Evolutionary conservation across 108 stramenopile genomes (phyloP).

Genomic region (Phaeodactylum tricornutum): DNA sequence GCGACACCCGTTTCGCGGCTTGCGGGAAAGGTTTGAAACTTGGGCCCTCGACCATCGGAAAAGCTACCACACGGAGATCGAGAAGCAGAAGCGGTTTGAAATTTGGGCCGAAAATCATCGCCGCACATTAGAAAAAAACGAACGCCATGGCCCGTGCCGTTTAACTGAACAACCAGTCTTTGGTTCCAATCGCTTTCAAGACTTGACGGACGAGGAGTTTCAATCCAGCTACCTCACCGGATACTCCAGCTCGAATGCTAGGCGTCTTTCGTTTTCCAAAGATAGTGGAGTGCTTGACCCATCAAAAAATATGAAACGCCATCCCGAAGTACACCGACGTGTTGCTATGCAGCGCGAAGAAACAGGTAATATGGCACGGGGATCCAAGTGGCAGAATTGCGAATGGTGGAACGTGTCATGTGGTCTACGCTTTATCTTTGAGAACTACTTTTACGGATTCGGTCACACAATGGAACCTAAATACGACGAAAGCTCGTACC

Average conservation of each 20-base stretch:
- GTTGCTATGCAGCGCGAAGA: neutral
- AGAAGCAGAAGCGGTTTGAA: conserved; percentile 61
- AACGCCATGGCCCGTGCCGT: conserved; percentile 66
- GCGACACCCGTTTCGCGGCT: neutral
- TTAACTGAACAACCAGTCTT: conserved; percentile 69
- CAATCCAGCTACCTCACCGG: conserved; percentile 58
- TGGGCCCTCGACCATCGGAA: conserved; percentile 55
- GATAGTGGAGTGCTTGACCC: conserved; percentile 14
- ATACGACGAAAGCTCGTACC: conserved; percentile 35
- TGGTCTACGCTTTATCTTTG: conserved; percentile 44
- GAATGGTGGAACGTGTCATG: conserved; percentile 71
- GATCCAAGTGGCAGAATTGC: conserved; percentile 23
- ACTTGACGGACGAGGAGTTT: conserved; percentile 71
- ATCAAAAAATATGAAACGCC: conserved; percentile 1
- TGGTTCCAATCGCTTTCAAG: conserved; percentile 69
- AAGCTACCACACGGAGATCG: conserved; percentile 42
- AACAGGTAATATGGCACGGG: neutral
- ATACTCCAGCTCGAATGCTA: conserved; percentile 39
- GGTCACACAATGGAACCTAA: conserved; percentile 58
- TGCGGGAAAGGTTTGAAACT: conserved; percentile 62
- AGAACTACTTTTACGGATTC: conserved; percentile 35
- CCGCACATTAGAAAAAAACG: conserved; percentile 59
- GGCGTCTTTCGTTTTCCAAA: neutral
- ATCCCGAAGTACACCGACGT: conserved; percentile 19
- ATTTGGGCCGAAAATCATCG: conserved; percentile 76